phyloP scores from a whole-genome alignment of 2,329 filamentous ascomycete species.

The Cladophialophora exuberans region DNA sequence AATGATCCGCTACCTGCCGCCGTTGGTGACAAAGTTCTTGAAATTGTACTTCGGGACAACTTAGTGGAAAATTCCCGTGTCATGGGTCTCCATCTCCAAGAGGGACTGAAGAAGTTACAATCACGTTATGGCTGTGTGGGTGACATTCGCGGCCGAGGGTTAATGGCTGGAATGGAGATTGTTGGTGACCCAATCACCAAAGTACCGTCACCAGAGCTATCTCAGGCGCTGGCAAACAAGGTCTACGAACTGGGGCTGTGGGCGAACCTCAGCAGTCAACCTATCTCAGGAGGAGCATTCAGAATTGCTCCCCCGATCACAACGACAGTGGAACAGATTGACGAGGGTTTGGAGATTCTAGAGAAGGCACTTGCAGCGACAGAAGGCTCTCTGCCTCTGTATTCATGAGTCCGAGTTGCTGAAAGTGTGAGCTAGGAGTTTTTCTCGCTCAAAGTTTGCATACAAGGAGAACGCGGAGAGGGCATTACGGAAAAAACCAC shows the following conservation, averaged over 20 bases:
- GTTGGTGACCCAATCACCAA: conserved; percentile 56
- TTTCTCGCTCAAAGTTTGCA: background rate
- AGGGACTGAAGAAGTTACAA: conserved; percentile 51
- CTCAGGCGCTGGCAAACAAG: conserved; percentile 49
- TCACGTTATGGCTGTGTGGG: conserved; percentile 63
- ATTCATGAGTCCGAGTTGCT: background rate
- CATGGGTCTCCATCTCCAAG: conserved; percentile 52
- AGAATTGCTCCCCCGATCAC: conserved; percentile 58
- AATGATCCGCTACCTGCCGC: conserved; percentile 65
- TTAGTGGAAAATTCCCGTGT: conserved; percentile 51
- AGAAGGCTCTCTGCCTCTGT: background rate
- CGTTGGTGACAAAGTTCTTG: conserved; percentile 64
- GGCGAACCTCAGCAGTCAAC: conserved; percentile 55
- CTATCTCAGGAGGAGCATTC: conserved; percentile 58
- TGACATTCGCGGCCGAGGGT: conserved; percentile 62
- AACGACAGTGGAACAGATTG: conserved; percentile 11
- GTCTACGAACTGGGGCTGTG: conserved; percentile 54
- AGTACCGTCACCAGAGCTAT: conserved; percentile 51
- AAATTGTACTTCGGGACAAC: conserved; percentile 63
- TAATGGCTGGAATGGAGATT: conserved; percentile 64
- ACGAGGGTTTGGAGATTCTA: conserved; percentile 12
- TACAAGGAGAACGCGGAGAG: no score
- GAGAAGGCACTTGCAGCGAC: conserved; percentile 6
- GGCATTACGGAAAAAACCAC: conserved; percentile 1
- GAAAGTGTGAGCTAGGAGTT: background rate